phyloP scores from a whole-genome alignment of 345 rosid genomes.

The Eucalyptus albens region DNA sequence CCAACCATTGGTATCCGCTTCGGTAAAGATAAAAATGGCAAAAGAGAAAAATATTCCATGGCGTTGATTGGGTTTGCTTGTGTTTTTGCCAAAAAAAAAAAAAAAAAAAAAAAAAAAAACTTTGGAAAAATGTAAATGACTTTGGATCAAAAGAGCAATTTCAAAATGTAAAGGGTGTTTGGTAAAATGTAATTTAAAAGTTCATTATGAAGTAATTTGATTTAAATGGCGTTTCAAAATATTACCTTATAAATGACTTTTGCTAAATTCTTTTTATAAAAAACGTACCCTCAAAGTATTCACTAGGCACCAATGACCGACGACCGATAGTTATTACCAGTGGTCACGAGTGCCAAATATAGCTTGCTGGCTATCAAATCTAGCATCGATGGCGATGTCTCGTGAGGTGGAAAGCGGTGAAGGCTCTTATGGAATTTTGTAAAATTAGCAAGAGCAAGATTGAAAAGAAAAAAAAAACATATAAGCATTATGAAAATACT shows the following conservation, averaged over 20 bases:
- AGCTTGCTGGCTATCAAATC: not conserved
- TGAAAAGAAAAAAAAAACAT: not conserved
- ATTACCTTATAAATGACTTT: not conserved
- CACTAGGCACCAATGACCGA: fast-evolving
- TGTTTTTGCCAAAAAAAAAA: no score
- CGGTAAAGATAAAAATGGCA: not conserved
- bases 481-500: not conserved
- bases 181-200: not conserved
- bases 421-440: not conserved
- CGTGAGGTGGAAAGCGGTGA: not conserved
- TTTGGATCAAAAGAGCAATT: not conserved
- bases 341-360: no score
- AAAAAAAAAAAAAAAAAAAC: no score
- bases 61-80: not conserved
- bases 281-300: no score
- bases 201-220: not conserved
- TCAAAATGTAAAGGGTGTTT: not conserved
- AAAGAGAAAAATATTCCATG: not conserved
- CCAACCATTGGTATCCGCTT: not conserved
- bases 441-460: not conserved
- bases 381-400: no score
- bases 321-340: fast-evolving
- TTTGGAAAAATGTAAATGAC: not conserved
- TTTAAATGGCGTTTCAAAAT: not conserved
- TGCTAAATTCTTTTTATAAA: no score